A percentile compares a stretch with the other conserved stretches of the same genome.
phyloP scores from a whole-genome alignment of 2,329 filamentous ascomycete genomes.

The Tympanopsis confertula region DNA sequence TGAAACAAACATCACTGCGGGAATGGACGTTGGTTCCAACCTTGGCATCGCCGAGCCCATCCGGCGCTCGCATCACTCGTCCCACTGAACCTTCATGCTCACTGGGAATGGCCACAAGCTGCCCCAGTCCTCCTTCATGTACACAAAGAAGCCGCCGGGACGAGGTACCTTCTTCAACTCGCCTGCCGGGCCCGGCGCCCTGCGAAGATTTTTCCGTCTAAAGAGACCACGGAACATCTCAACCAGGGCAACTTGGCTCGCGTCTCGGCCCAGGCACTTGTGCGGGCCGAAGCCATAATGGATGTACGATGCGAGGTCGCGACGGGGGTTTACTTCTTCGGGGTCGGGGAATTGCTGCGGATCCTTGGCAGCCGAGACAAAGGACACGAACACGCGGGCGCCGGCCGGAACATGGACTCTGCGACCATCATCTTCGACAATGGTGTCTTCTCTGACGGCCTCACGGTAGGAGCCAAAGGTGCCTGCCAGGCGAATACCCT shows the following conservation, averaged over 20 bases:
- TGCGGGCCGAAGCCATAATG: slow-evolving; percentile 33
- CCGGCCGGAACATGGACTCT: slow-evolving; percentile 13
- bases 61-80: too few relatives aligned
- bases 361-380: slow-evolving; percentile 19
- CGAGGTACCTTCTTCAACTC: slow-evolving; percentile 29
- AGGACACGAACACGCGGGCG: slow-evolving; percentile 16
- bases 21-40: too few relatives aligned
- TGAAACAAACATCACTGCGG: too few relatives aligned
- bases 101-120: slow-evolving; percentile 28
- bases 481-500: slow-evolving; percentile 9
- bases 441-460: neutral
- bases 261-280: slow-evolving; percentile 28
- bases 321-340: slow-evolving; percentile 26
- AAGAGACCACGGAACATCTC: slow-evolving; percentile 29
- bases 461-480: neutral
- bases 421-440: slow-evolving; percentile 7
- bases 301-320: slow-evolving; percentile 24
- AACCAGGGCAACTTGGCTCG: slow-evolving; percentile 25
- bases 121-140: slow-evolving; percentile 29
- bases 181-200: slow-evolving; percentile 31
- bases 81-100: slow-evolving; percentile 8
- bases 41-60: too few relatives aligned
- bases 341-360: slow-evolving; percentile 21
- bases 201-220: slow-evolving; percentile 29
- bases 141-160: slow-evolving; percentile 27